Evolutionary conservation across 148 eudicot genomes (phyloP).

Genomic region (Rhododendron kiyosumense): DNA sequence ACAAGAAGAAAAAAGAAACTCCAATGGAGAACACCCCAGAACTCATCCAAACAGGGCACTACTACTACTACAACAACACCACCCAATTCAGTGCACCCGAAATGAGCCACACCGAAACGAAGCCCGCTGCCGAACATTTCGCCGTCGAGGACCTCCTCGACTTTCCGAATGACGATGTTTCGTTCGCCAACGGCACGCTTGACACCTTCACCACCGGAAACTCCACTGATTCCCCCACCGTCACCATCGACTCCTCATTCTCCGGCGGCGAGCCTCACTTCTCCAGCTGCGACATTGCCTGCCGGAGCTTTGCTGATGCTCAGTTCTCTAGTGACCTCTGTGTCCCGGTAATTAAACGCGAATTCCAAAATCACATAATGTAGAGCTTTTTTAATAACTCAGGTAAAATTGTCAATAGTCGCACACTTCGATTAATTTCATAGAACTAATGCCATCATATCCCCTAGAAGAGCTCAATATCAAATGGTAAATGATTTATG

Average conservation of each 20-base stretch:
- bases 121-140: slow-evolving; percentile 41
- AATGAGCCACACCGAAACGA: slow-evolving; percentile 27
- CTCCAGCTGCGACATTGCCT: slow-evolving; percentile 6
- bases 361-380: too few relatives aligned
- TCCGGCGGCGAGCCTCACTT: slow-evolving; percentile 24
- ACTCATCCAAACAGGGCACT: slow-evolving; percentile 20
- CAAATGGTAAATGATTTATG: background rate
- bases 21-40: slow-evolving; percentile 22
- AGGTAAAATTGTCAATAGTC: background rate
- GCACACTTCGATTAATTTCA: too few relatives aligned
- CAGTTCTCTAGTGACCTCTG: slow-evolving; percentile 56
- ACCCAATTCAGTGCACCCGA: slow-evolving; percentile 24
- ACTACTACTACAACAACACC: background rate
- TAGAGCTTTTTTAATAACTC: too few relatives aligned
- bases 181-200: slow-evolving; percentile 13
- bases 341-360: slow-evolving; percentile 48
- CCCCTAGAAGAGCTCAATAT: too few relatives aligned
- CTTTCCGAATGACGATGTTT: slow-evolving; percentile 60
- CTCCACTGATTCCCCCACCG: slow-evolving; percentile 44
- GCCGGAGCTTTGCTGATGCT: slow-evolving; percentile 25
- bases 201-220: slow-evolving; percentile 21
- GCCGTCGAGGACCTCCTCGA: slow-evolving; percentile 76
- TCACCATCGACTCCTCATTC: slow-evolving; percentile 49
- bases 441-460: too few relatives aligned
- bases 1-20: background rate